Evolutionary conservation across 108 stramenopile species (phyloP), one percentile per base, ranked within the genome.

Genomic region (Schizochytrium sp.): DNA sequence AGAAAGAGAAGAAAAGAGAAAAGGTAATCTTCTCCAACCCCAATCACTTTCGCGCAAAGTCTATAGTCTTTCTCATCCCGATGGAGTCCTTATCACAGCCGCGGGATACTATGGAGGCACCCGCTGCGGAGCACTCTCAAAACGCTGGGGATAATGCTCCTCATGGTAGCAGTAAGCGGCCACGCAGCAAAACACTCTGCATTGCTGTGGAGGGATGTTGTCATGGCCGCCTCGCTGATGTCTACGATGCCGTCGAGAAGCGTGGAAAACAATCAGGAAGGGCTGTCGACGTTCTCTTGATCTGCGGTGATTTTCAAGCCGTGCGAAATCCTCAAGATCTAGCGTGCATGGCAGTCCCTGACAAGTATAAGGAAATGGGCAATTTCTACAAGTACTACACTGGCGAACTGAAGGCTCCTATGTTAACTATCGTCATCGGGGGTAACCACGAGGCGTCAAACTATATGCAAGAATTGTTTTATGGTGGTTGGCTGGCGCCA

Each of bases 361-460:
- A 92, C 41, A 99, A 99, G 90, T 99, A 98, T 92, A 94, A 94
- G 61, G 58, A 72, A 5, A 92, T 99, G 89, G 96, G 96, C 3
- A 89, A 93, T 46, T 99, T 99, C 89, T 94, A 95, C 76, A 92
- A 92, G 87, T 99, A 99, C 90, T 98, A 98, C 90, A 92, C 94
- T 53, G 99, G 98, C 17, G 94, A 93, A 46, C 92, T 92, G 59
- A 73, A 88, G 3, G 98, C 98, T 38, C 98, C 98, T 0, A 94
- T 97, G 53, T 90, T 96, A 46, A 99, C 98, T 4, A 89, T 99
- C 4, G 97, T 99, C 92, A 96, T 99, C 87, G 98, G 98, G 46
- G 99, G 99, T 0, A 99, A 99, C 94, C 99, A 99, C 91, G 99
- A 99, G 90, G 97, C 98, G 41, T 96, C 96, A 12, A 95, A 96